Evolutionary conservation across 768 basidiomycete species (phyloP), one percentile per base, ranked within the genome.

Genomic region (Heimioporus sp.): DNA sequence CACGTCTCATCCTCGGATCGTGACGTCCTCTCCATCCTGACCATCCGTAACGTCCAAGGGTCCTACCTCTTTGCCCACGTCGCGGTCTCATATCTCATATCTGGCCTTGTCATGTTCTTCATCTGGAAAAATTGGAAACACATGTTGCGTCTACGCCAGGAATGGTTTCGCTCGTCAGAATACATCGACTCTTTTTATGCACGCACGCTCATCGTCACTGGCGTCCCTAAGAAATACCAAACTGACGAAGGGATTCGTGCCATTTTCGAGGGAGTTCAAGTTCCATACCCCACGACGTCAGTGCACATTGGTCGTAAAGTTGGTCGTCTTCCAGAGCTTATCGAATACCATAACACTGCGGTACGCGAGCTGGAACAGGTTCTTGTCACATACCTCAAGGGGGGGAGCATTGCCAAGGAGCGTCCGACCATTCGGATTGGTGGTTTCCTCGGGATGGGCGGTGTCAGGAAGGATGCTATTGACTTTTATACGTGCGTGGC

Each of bases 181-280:
- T 95, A 97, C 70, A 78, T 86, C 46, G 79, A 87, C 55, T 88
- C 89, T 2, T 97, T 98, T 77, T 94, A 97, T 64, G 92, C 95
- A 1, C 83, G 97, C 35, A 98, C 96, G 0, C 80, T 99, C 48
- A 83, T 91, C 67, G 79, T 95, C 55, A 82, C 79, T 17, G 80
- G 80, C 54, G 90, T 98, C 9, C 83, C 86, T 19, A 90, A 84
- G 74, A 86, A 86, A 64, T 75, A 78, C 55, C 89, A 95, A 65
- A 85, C 81, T 10, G 97, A 99, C 67, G 82, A 89, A 58, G 96
- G 94, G 16, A 76, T 99, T 52, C 78, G 76, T 17, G 75, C 77
- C 4, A 81, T 95, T 47, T 92, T 96, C 66, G 82, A 88, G 58
- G 75, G 75, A 10, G 73, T 87, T 13, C 79, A 82, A 50, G 81